A percentile compares a stretch with the other conserved stretches of the same genome.
These are phyloP conservation scores for Ceratobasidium papillatum DNA, from an alignment of 1,284 basidiomycete species.

Conservation along the genomic window DNA sequence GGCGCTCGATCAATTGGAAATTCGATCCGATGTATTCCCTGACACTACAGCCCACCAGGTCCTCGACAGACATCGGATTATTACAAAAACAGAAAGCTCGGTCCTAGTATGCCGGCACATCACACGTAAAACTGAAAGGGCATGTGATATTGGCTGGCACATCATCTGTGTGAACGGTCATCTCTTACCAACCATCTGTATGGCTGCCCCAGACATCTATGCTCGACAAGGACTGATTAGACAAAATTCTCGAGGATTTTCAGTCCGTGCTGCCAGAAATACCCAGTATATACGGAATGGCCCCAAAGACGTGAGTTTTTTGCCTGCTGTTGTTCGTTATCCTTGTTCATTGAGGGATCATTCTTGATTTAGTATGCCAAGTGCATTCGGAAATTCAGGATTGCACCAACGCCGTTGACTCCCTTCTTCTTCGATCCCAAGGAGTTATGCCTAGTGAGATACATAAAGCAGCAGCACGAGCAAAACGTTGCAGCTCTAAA, in stretches of 20 bases:
- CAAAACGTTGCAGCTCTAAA: neutral
- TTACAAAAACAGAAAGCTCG: neutral
- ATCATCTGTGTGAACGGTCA: neutral
- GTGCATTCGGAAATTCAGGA: slow-evolving; percentile 25
- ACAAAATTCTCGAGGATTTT: neutral
- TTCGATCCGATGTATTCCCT: neutral
- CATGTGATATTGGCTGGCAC: neutral
- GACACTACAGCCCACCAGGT: neutral
- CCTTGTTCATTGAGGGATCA: neutral
- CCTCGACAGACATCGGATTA: neutral
- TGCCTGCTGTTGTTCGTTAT: neutral
- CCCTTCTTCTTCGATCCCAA: slow-evolving; percentile 23
- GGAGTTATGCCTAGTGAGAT: neutral
- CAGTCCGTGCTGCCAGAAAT: slow-evolving; percentile 1
- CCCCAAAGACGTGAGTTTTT: slow-evolving; percentile 10
- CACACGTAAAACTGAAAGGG: neutral
- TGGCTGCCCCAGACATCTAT: neutral
- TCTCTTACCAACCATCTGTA: neutral
- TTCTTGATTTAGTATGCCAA: slow-evolving; percentile 9
- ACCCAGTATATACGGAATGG: slow-evolving; percentile 9
- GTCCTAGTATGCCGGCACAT: neutral
- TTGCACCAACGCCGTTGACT: neutral
- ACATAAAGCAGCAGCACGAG: neutral
- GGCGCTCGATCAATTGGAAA: neutral
- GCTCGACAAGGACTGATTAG: neutral